A percentile compares a stretch with the other conserved stretches of the same genome.
These are phyloP conservation scores for Podila epicladia DNA, from an alignment of 192 early-diverging fungal species.

Conservation along the genomic window DNA sequence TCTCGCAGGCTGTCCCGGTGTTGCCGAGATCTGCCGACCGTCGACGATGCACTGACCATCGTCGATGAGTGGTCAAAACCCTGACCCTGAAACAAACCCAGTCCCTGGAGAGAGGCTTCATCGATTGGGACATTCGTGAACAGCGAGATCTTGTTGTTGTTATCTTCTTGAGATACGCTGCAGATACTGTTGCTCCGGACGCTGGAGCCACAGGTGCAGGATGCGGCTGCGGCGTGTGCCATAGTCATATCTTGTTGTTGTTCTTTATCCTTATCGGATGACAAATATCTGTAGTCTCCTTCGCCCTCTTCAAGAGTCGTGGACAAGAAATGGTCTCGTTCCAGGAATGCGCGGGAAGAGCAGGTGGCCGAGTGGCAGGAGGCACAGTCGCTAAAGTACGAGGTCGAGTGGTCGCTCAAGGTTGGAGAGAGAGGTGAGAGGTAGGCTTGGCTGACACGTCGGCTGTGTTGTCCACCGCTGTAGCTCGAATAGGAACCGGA, in stretches of 20 bases:
- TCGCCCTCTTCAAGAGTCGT: slow-evolving; percentile 1
- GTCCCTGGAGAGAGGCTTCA: too few relatives aligned
- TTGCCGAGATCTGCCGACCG: too few relatives aligned
- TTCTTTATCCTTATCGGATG: background rate
- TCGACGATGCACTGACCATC: background rate
- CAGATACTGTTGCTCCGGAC: slow-evolving; percentile 10
- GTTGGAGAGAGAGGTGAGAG: slow-evolving; percentile 39
- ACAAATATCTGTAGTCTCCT: slow-evolving; percentile 4
- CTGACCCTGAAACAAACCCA: too few relatives aligned
- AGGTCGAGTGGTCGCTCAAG: slow-evolving; percentile 23
- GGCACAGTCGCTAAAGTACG: slow-evolving; percentile 28
- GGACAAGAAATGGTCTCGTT: background rate
- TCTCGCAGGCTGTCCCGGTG: slow-evolving; percentile 8
- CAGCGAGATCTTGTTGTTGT: background rate
- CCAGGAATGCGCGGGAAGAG: background rate
- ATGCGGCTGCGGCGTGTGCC: background rate
- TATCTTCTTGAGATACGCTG: background rate
- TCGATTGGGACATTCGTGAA: too few relatives aligned
- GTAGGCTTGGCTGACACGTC: slow-evolving; percentile 39
- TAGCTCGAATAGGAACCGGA: slow-evolving; percentile 32
- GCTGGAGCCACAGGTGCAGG: slow-evolving; percentile 7
- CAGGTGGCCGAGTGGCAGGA: background rate
- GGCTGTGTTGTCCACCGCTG: slow-evolving; percentile 16
- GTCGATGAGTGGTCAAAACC: background rate
- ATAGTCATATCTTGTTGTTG: slow-evolving; percentile 7